Base-by-base conservation (phyloP, 768 basidiomycete genomes). In the Botryobasidium botryosum region DNA sequence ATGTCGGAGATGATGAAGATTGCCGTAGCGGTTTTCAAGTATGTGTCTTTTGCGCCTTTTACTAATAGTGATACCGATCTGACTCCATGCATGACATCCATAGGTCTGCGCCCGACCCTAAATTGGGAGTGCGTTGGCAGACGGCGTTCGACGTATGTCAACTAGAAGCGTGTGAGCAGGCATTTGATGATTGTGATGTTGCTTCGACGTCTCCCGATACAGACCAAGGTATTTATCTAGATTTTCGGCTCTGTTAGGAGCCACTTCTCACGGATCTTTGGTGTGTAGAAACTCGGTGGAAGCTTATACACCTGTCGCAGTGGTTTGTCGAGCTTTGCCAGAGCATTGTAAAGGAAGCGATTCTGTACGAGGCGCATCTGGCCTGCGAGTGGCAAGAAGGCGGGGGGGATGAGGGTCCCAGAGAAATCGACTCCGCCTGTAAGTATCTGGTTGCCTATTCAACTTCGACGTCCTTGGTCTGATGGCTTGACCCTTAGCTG, bases 281-380 rank as follows among this genome's bases (percentile, higher is more conserved):
- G n/a, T 33, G 32, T 21, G 3, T 35, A 47, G 46, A 18, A 7
- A 21, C 36, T 15, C 20, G 38, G 27, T 49, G 26, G 26, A 28
- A 42, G 27, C 36, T 50, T 1, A n/a, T 50, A 2, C 24, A 26
- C n/a, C 23, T 48, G 15, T 25, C 49, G 21, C 18, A 33, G 5
- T 35, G 46, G 25, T 36, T 15, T 32, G 35, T 50, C 8, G 32
- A 35, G 32, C 24, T 48, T 21, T 32, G 26, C 12, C 39, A 49
- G 33, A 27, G 18, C 5, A 8, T 48, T 35, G 12, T 48, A 17
- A 35, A 32, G 21, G 47, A 48, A 21, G 47, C 35, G 3, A 25
- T 44, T 8, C 12, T 43, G 1, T 48, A 40, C 33, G 42, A 44
- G 28, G 47, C 43, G 31, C 17, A 8, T 33, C 8, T 8, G 17